Evolutionary conservation across 2,329 filamentous ascomycete species (phyloP), one percentile per base, ranked within the genome.

Genomic region (Dactylellina sp.): DNA sequence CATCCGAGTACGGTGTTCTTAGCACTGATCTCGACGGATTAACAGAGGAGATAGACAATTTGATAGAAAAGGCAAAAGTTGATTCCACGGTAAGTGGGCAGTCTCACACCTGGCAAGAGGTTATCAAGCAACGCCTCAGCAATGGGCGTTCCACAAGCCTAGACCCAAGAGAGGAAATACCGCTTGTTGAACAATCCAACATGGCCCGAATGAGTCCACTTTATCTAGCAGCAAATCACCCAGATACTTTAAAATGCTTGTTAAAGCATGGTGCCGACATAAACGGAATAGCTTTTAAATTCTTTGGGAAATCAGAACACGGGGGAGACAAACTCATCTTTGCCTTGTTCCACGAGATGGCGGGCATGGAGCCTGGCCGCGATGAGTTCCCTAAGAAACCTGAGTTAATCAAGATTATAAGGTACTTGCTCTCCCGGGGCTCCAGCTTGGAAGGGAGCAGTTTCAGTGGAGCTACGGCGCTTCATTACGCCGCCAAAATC

Each of bases 251-350:
- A 32, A 52, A 20, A 42, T 24, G 35, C 12, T 52, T 68, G n/a
- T 52, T 68, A n/a, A 32, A 44, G 12, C 37, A 59, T 37, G 53
- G 63, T 12, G 52, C 46, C 6, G 32, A 68, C 44, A 22, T 68
- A 9, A 55, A 63, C 42, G 25, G 11, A 12, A 39, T 16, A 11
- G 14, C 18, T n/a, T 18, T n/a, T 12, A 46, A 18, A 22, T 24
- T 46, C 5, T 46, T 2, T 2, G 14, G 16, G 2, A 52, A 16
- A 20, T 11, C 20, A 16, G 6, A 32, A n/a, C 6, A 46, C 4
- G 18, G 9, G 28, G 28, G 28, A 32, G 28, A 32, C 9, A 25
- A 7, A 24, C 14, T 57, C 28, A 22, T n/a, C 39, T 32, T 32
- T 32, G 28, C 9, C 4, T 32, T 57, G 12, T 35, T 42, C 40